phyloP scores from a whole-genome alignment of 2,329 filamentous ascomycete species.

The Xylariaceae sp. region DNA sequence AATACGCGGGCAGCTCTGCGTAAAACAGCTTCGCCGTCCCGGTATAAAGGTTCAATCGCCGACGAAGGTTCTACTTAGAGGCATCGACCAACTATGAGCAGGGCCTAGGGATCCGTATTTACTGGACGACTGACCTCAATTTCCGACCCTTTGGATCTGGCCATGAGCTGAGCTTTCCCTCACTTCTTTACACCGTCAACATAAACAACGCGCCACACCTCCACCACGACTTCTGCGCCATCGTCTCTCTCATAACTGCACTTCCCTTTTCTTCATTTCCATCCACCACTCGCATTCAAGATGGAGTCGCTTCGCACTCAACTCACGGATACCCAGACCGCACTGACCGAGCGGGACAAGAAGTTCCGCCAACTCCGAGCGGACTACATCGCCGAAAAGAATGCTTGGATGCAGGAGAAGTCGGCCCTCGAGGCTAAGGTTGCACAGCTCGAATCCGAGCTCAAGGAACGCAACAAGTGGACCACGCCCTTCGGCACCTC shows the following conservation, averaged over 20 bases:
- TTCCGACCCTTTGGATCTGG: constrained; percentile 1
- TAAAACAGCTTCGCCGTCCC: too few species aligned
- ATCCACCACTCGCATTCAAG: not conserved
- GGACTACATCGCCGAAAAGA: constrained; percentile 13
- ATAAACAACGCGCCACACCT: not conserved
- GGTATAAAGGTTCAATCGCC: too few species aligned
- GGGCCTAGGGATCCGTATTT: not conserved
- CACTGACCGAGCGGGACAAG: constrained; percentile 24
- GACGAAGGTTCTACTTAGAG: too few species aligned
- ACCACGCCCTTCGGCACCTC: not conserved
- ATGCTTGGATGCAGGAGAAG: constrained; percentile 20
- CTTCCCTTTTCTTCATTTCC: not conserved
- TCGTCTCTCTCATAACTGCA: not conserved
- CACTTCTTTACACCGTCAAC: not conserved
- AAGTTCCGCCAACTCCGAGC: constrained; percentile 24
- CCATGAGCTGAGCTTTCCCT: constrained; percentile 3
- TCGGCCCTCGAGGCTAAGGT: constrained; percentile 14
- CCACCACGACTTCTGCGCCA: too few species aligned
- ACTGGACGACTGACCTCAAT: not conserved
- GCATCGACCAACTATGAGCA: too few species aligned
- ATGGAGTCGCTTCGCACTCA: constrained; percentile 29
- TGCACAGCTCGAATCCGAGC: constrained; percentile 21
- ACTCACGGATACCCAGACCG: constrained; percentile 27
- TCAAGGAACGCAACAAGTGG: constrained; percentile 4
- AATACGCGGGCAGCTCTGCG: not conserved